phyloP scores from a whole-genome alignment of 2,329 filamentous ascomycete species.

The Diaporthe sp. region DNA sequence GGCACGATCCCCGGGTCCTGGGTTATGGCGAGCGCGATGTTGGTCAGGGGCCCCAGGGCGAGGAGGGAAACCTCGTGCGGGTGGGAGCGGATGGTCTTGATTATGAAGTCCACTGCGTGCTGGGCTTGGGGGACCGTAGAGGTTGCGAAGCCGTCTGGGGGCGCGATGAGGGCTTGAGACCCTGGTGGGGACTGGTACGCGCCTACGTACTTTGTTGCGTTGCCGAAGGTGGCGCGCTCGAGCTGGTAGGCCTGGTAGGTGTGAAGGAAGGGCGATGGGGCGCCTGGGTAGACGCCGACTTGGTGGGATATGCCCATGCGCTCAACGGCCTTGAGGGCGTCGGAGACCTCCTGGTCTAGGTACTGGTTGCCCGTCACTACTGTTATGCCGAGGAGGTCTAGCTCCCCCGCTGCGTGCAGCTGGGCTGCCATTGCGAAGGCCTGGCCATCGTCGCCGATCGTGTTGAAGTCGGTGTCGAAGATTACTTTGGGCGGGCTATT shows the following conservation, averaged over 20 bases:
- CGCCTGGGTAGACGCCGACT: neutral
- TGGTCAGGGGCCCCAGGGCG: neutral
- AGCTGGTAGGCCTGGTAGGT: conserved; percentile 4
- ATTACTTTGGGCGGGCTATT: neutral
- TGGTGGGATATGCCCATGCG: neutral
- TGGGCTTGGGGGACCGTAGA: neutral
- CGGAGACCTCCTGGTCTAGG: neutral
- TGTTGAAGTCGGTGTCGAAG: conserved; percentile 27
- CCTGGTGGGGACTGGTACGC: neutral
- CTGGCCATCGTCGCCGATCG: conserved; percentile 30
- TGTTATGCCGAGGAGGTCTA: conserved; percentile 2
- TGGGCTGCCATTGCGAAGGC: conserved; percentile 27
- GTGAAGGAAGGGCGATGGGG: neutral
- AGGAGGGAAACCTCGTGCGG: conserved; percentile 20
- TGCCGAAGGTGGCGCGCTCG: neutral
- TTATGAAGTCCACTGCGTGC: conserved; percentile 10
- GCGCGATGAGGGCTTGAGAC: neutral
- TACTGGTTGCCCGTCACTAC: conserved; percentile 1
- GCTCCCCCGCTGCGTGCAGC: neutral
- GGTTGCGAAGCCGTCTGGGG: conserved; percentile 6
- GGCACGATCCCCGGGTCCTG: neutral
- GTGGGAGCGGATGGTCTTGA: neutral
- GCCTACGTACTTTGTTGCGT: neutral
- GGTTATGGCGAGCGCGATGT: conserved; percentile 9
- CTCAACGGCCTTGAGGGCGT: conserved; percentile 17